These are phyloP conservation scores for Lactarius indigo DNA, from an alignment of 768 basidiomycete genomes.

Conservation along the genomic window DNA sequence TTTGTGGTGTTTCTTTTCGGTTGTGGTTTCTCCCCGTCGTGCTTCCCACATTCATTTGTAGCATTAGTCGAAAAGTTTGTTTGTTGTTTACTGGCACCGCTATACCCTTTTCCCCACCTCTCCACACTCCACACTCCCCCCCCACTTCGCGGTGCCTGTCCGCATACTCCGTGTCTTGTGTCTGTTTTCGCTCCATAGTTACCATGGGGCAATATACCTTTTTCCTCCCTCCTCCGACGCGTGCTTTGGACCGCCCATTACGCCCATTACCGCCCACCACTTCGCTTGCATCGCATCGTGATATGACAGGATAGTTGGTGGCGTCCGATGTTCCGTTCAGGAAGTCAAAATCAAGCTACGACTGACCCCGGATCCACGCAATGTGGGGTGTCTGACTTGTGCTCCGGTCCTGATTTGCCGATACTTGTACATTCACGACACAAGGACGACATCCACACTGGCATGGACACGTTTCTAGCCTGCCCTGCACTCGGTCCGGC, in stretches of 20 bases:
- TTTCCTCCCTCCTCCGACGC: neutral
- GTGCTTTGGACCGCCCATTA: neutral
- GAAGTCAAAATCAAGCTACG: neutral
- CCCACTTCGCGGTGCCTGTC: constrained; percentile 2
- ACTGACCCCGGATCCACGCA: neutral
- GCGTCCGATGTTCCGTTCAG: neutral
- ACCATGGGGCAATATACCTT: neutral
- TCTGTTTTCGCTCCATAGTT: neutral
- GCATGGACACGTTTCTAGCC: neutral
- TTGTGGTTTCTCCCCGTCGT: neutral
- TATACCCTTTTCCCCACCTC: neutral
- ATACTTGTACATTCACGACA: neutral
- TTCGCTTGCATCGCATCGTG: neutral
- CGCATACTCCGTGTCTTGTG: constrained; percentile 5
- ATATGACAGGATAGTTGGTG: neutral
- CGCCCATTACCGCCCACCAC: neutral
- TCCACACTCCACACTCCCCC: neutral
- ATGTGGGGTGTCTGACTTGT: neutral
- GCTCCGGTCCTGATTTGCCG: neutral
- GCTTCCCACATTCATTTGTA: constrained; percentile 20
- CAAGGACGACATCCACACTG: neutral
- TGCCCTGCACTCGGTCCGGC: neutral
- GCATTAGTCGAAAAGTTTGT: constrained; percentile 19
- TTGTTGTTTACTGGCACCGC: constrained; percentile 5
- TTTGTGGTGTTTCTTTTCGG: neutral